Conservation (phyloP, 75 land plant species). For the Isoetes taiwanensis region DNA sequence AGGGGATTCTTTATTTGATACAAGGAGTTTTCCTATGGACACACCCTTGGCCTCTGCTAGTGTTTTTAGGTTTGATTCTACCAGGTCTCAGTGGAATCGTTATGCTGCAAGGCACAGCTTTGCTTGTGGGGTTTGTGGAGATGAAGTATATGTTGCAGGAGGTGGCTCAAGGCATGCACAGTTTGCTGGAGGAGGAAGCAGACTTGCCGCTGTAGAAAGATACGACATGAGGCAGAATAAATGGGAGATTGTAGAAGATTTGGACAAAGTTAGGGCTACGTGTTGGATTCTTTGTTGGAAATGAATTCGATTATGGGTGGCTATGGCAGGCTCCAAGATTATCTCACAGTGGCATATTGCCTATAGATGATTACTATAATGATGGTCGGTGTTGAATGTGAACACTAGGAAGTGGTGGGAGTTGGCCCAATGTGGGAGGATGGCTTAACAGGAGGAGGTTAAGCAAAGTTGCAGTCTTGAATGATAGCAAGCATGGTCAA, state of each 20-base stretch:
- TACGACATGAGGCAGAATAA: conserved; percentile 38
- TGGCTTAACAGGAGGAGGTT: conserved; percentile 54
- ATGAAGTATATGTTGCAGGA: conserved; percentile 66
- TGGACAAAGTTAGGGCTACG: conserved; percentile 66
- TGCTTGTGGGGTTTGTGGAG: conserved; percentile 46
- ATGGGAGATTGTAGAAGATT: conserved; percentile 33
- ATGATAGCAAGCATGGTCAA: conserved; percentile 12
- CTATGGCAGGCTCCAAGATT: conserved; percentile 55
- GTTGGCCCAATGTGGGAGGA: conserved; percentile 79
- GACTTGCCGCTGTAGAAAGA: conserved; percentile 50
- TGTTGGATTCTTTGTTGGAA: conserved; percentile 43
- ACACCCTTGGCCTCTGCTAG: conserved; percentile 45
- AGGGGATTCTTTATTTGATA: conserved; percentile 72
- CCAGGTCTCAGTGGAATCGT: conserved; percentile 26
- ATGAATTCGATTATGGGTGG: conserved; percentile 89
- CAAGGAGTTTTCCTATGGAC: conserved; percentile 60
- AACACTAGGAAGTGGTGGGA: conserved; percentile 49
- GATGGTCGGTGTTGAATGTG: conserved; percentile 46
- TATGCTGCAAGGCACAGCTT: conserved; percentile 58
- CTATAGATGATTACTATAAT: conserved; percentile 64
- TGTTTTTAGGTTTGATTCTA: conserved; percentile 36
- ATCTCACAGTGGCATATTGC: conserved; percentile 56
- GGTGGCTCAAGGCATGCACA: conserved; percentile 72
- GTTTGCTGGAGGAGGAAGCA: conserved; percentile 50
- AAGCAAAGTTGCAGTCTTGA: conserved; percentile 48